Evolutionary conservation across 2,329 filamentous ascomycete species (phyloP).

Genomic region (Phyllosticta ampelicida): DNA sequence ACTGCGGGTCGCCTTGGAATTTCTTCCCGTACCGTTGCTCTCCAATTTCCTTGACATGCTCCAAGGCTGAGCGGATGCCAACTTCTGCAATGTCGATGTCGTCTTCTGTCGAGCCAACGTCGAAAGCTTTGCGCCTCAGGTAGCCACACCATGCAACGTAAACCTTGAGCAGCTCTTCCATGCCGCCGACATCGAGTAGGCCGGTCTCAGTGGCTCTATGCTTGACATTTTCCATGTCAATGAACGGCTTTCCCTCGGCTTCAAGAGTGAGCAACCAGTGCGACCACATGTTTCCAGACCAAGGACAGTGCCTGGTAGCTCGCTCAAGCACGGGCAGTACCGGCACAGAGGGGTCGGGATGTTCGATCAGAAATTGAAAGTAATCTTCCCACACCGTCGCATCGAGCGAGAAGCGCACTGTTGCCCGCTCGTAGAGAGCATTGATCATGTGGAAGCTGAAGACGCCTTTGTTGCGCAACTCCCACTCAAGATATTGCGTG

Average conservation of each 20-base stretch:
- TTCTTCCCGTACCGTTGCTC: conserved; percentile 64
- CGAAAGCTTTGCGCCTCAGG: conserved; percentile 74
- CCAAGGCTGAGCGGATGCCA: conserved; percentile 73
- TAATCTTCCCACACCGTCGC: conserved; percentile 76
- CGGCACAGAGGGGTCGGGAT: conserved; percentile 37
- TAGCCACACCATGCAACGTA: conserved; percentile 94
- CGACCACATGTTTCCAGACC: conserved; percentile 85
- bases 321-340: conserved; percentile 65
- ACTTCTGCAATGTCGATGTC: conserved; percentile 81
- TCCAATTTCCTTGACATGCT: conserved; percentile 69
- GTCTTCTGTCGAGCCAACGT: conserved; percentile 60
- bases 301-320: conserved; percentile 82
- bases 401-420: conserved; percentile 62
- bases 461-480: conserved; percentile 51
- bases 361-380: conserved; percentile 57
- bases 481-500: conserved; percentile 73
- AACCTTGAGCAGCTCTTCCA: conserved; percentile 82
- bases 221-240: conserved; percentile 80
- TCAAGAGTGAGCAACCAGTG: conserved; percentile 80
- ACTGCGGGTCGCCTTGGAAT: conserved; percentile 79
- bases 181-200: conserved; percentile 71
- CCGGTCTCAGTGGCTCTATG: conserved; percentile 82
- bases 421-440: conserved; percentile 66
- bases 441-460: conserved; percentile 45
- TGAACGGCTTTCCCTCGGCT: conserved; percentile 62